A percentile compares a stretch with the other conserved stretches of the same genome.
Conservation (phyloP, 805 yeast genomes). For the Starmera pachycereana region DNA sequence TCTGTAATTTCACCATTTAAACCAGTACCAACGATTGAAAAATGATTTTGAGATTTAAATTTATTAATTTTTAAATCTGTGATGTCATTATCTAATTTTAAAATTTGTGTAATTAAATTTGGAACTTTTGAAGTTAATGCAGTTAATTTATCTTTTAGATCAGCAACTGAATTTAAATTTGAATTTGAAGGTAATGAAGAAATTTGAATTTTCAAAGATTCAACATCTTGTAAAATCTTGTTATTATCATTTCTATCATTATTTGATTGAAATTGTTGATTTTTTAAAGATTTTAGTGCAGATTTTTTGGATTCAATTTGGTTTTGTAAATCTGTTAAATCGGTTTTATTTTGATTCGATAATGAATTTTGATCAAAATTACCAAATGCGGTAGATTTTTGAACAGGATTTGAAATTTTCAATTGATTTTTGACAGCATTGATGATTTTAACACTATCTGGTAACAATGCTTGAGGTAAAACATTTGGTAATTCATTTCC, state of each 20-base stretch:
- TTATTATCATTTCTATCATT: constrained; percentile 17
- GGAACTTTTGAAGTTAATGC: constrained; percentile 67
- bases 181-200: constrained; percentile 29
- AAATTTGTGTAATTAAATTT: constrained; percentile 50
- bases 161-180: constrained; percentile 24
- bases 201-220: constrained; percentile 53
- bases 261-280: constrained; percentile 34
- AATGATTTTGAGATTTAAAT: constrained; percentile 58
- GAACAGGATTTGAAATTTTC: constrained; percentile 5
- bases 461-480: constrained; percentile 82
- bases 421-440: constrained; percentile 57
- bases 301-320: constrained; percentile 63
- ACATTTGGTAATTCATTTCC: constrained; percentile 77
- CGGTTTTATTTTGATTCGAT: constrained; percentile 42
- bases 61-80: constrained; percentile 55
- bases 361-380: constrained; percentile 41
- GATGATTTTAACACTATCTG: constrained; percentile 71
- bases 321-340: constrained; percentile 47
- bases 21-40: constrained; percentile 71
- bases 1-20: constrained; percentile 83
- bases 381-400: constrained; percentile 4
- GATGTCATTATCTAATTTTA: constrained; percentile 57
- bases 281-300: constrained; percentile 59
- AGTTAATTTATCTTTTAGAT: constrained; percentile 47
- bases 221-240: constrained; percentile 46